Evolutionary conservation across 139 green algal genomes (phyloP).

Genomic region (Chlorella vulgaris): DNA sequence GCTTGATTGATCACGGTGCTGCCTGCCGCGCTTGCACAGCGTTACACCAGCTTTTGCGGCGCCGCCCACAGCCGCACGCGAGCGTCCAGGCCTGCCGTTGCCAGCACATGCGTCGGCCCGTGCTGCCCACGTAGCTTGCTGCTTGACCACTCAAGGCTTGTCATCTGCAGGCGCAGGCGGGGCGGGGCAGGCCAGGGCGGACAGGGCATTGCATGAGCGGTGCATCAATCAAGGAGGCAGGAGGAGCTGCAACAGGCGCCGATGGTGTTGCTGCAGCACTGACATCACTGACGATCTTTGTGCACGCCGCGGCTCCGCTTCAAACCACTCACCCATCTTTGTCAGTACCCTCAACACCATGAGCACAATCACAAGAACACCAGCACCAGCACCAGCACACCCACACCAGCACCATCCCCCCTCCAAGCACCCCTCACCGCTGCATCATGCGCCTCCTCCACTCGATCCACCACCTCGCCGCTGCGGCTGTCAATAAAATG

Average conservation of each 20-base stretch:
- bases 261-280: too few relatives aligned
- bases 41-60: slow-evolving; percentile 14
- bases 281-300: too few relatives aligned
- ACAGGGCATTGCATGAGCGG: neutral
- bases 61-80: slow-evolving; percentile 37
- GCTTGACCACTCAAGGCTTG: slow-evolving; percentile 39
- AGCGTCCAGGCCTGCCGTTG: slow-evolving; percentile 26
- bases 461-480: slow-evolving; percentile 29
- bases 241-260: neutral
- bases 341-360: too few relatives aligned
- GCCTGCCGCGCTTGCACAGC: neutral
- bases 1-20: neutral
- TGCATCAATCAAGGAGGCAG: neutral
- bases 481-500: slow-evolving; percentile 41
- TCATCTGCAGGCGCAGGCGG: slow-evolving; percentile 15
- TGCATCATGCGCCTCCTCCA: slow-evolving; percentile 44
- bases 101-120: slow-evolving; percentile 14
- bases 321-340: too few relatives aligned
- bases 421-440: neutral
- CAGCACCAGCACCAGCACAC: neutral
- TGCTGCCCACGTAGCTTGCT: slow-evolving; percentile 9
- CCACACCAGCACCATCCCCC: neutral
- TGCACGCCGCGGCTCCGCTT: too few relatives aligned
- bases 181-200: neutral
- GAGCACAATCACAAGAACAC: neutral